Conservation (phyloP, 768 basidiomycete species). For the Grammothele lineata region DNA sequence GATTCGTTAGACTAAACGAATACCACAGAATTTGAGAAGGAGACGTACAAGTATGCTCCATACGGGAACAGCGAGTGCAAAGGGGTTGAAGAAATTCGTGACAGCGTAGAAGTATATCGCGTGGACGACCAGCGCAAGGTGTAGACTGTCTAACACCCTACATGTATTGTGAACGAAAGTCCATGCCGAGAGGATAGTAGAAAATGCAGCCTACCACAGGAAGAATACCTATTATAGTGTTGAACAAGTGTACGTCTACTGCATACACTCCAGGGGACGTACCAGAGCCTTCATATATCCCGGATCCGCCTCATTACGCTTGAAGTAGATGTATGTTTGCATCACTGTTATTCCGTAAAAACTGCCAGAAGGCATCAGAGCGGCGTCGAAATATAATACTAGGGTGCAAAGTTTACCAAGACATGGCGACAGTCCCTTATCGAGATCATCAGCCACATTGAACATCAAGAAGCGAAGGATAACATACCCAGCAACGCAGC, state of each 20-base stretch:
- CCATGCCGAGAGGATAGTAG: background rate
- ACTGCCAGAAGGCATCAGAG: slow-evolving; percentile 2
- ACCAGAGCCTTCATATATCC: slow-evolving; percentile 8
- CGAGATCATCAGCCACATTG: background rate
- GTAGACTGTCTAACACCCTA: slow-evolving; percentile 17
- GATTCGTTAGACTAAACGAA: too few species aligned
- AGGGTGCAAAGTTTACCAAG: slow-evolving; percentile 2
- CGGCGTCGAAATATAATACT: background rate
- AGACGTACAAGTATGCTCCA: slow-evolving; percentile 22
- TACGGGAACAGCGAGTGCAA: slow-evolving; percentile 12
- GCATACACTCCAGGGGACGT: background rate
- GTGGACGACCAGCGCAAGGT: slow-evolving; percentile 14
- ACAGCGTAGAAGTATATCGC: slow-evolving; percentile 23
- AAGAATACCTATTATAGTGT: slow-evolving; percentile 11
- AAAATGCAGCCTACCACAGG: slow-evolving; percentile 12
- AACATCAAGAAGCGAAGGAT: background rate
- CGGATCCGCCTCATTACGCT: slow-evolving; percentile 4
- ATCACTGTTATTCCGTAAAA: slow-evolving; percentile 19
- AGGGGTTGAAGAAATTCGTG: slow-evolving; percentile 18
- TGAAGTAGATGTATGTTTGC: slow-evolving; percentile 18
- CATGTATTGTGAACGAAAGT: background rate
- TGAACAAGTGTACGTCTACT: too few species aligned
- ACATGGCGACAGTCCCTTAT: slow-evolving; percentile 9
- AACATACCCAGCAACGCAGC: slow-evolving; percentile 16
- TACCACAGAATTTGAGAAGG: background rate